These are phyloP conservation scores for Calonectria fujianensis DNA, from an alignment of 2,329 filamentous ascomycete species.

Conservation along the genomic window DNA sequence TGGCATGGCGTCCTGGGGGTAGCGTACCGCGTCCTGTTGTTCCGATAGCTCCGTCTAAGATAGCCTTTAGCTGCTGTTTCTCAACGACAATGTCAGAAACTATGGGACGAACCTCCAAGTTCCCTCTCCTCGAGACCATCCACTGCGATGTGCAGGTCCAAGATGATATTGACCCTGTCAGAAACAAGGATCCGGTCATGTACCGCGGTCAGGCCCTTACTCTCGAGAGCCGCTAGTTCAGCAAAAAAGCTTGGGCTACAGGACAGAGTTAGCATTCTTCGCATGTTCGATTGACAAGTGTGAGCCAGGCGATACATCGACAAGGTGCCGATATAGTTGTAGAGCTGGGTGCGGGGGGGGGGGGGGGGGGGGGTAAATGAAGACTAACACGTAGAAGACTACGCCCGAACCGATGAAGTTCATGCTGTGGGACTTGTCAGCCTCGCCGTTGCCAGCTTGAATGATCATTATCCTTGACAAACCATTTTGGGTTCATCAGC, in stretches of 20 bases:
- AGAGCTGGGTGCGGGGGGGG: constrained; percentile 33
- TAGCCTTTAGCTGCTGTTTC: constrained; percentile 54
- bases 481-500: constrained; percentile 79
- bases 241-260: constrained; percentile 63
- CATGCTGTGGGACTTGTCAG: constrained; percentile 61
- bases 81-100: constrained; percentile 45
- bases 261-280: constrained; percentile 51
- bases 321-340: too few species aligned
- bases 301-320: constrained; percentile 48
- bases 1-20: constrained; percentile 44
- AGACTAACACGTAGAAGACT: constrained; percentile 76
- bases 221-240: constrained; percentile 64
- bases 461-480: constrained; percentile 39
- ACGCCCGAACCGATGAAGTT: constrained; percentile 84
- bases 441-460: constrained; percentile 38
- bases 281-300: constrained; percentile 43
- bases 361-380: constrained; percentile 40
- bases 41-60: constrained; percentile 57
- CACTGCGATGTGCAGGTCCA: constrained; percentile 79
- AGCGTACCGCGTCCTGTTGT: constrained; percentile 61
- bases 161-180: constrained; percentile 78
- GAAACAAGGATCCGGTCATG: constrained; percentile 75
- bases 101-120: constrained; percentile 60
- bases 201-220: constrained; percentile 61
- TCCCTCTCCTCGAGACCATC: constrained; percentile 80